Evolutionary conservation across 2,329 filamentous ascomycete species (phyloP).

Genomic region (Triangularia verruculosa): DNA sequence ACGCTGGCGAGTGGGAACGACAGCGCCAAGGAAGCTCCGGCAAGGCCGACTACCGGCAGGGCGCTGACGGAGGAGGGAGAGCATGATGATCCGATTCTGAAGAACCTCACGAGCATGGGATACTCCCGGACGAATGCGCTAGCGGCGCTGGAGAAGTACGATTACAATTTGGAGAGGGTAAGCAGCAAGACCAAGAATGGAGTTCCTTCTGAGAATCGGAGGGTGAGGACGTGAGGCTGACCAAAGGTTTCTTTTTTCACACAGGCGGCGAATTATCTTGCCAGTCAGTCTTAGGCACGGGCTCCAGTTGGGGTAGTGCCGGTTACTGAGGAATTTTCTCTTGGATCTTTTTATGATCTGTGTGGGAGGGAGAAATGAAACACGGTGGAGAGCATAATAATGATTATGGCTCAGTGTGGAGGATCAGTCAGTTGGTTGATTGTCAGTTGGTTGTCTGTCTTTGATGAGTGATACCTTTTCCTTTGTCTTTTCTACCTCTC

Average conservation of each 20-base stretch:
- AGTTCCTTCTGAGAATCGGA: conserved; percentile 1
- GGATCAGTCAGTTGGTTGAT: background rate
- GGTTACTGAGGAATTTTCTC: background rate
- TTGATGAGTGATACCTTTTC: conserved; percentile 23
- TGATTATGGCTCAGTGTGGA: background rate
- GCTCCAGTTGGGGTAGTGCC: background rate
- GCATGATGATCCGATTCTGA: conserved; percentile 88
- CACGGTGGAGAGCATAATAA: background rate
- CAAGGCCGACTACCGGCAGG: conserved; percentile 47
- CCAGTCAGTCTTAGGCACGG: conserved; percentile 48
- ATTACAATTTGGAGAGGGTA: conserved; percentile 95
- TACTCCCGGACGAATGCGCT: conserved; percentile 73
- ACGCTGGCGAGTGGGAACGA: conserved; percentile 23
- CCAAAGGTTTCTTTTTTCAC: conserved; percentile 12
- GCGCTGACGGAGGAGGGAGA: conserved; percentile 70
- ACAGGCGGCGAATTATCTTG: conserved; percentile 55
- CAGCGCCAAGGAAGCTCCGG: conserved; percentile 12
- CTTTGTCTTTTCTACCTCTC: conserved; percentile 5
- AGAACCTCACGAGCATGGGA: conserved; percentile 86
- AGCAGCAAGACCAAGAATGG: conserved; percentile 34
- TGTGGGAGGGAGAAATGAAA: background rate
- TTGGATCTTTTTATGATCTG: background rate
- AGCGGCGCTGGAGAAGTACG: conserved; percentile 83
- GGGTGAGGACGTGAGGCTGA: conserved; percentile 12
- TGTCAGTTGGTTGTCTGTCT: background rate